phyloP scores from a whole-genome alignment of 2,329 filamentous ascomycete genomes.

The Xylariaceae sp. region DNA sequence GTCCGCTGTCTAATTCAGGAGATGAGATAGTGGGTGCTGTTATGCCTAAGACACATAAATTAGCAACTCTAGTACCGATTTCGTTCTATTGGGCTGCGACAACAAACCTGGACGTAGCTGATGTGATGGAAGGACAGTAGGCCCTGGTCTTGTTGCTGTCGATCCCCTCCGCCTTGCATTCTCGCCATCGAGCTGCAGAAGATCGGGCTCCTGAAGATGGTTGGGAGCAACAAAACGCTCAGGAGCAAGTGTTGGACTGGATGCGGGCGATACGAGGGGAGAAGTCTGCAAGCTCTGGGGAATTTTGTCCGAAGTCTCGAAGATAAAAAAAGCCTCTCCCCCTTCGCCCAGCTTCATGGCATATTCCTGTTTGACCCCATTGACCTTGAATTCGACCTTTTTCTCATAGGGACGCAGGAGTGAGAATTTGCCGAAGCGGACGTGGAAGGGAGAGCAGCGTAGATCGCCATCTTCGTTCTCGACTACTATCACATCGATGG shows the following conservation, averaged over 20 bases:
- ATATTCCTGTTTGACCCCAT: slow-evolving; percentile 88
- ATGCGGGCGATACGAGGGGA: slow-evolving; percentile 86
- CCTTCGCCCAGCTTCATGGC: slow-evolving; percentile 98
- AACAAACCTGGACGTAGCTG: slow-evolving; percentile 27
- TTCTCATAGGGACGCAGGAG: slow-evolving; percentile 94
- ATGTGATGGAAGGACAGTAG: slow-evolving; percentile 48
- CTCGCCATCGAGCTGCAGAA: slow-evolving; percentile 66
- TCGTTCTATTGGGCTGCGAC: background rate
- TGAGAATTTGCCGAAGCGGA: slow-evolving; percentile 98
- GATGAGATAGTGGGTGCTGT: slow-evolving; percentile 61
- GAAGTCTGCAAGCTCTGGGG: slow-evolving; percentile 95
- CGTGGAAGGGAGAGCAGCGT: slow-evolving; percentile 95
- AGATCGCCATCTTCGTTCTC: slow-evolving; percentile 91
- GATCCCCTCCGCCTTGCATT: slow-evolving; percentile 45
- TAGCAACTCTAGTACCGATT: background rate
- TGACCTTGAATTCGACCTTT: slow-evolving; percentile 98
- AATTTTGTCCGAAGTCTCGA: slow-evolving; percentile 90
- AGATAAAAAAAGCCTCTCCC: slow-evolving; percentile 98
- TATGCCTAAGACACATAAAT: slow-evolving; percentile 43
- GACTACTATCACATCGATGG: slow-evolving; percentile 98
- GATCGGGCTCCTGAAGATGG: slow-evolving; percentile 70
- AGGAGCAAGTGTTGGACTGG: slow-evolving; percentile 73
- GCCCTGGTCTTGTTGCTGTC: slow-evolving; percentile 51
- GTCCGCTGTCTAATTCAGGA: slow-evolving; percentile 54
- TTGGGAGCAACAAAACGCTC: slow-evolving; percentile 46